Base-by-base conservation (phyloP, 192 early-diverging fungal species). In the Podila epicladia region DNA sequence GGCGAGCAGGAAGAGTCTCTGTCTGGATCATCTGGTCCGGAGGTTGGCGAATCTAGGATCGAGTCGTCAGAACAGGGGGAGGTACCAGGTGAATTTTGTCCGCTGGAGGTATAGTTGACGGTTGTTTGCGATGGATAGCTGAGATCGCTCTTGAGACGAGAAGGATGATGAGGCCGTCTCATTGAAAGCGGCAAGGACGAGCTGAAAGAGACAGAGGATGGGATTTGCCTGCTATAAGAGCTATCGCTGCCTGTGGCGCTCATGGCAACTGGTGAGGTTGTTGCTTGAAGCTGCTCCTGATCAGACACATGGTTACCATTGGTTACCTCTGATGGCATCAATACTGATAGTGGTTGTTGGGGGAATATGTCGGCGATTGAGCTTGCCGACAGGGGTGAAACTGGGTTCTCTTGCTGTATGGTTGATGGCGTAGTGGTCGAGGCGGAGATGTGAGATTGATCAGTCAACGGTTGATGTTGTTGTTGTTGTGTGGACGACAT, bases 81-180 rank as follows among this genome's bases (percentile, higher is more conserved):
- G 24, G 70, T 65, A 0, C 77, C 66, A 22, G 77, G 77, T 1
- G 77, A 80, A 33, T 80, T 80, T 65, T 73, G 70, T 28, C 77
- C 77, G 41, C 71, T 73, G 28, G 77, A 80, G 48, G 77, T 80
- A 60, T 80, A 80, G 41, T 80, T 55, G 3, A 65, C 9, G 33
- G 20, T 55, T 33, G 62, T 17, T 12, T 61, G 59, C 17, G 59
- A 61, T 15, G 28, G n/a, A 22, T 65, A 41, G 51, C 55, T 57
- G 2, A 69, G 71, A 65, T 80, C 77, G 20, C 69, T 80, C 62
- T 80, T 80, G 50, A 73, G 71, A 48, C 69, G 65, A 50, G 71
- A 51, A 59, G 71, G 71, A 12, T 65, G 69, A 8, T 65, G 64
- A 0, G 77, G 77, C 9, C 71, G 61, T 28, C 64, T 69, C 53